These are phyloP conservation scores for Filobasidium floriforme DNA, from an alignment of 768 basidiomycete species.

Conservation along the genomic window DNA sequence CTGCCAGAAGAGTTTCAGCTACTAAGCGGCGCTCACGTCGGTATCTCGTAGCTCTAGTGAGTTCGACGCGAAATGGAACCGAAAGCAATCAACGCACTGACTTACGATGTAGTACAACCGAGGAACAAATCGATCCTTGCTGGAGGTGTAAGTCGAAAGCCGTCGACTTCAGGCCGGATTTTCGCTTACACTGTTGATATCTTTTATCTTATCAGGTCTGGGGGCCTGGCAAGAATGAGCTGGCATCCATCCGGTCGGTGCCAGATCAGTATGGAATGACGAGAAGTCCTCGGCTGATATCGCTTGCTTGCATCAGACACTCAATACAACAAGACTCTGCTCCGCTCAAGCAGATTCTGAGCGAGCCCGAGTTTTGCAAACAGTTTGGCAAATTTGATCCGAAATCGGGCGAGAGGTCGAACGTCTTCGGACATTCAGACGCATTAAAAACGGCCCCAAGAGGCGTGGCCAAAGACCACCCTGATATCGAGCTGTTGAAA, in stretches of 20 bases:
- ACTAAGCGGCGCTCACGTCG: background rate
- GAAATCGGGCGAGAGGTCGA: slow-evolving; percentile 54
- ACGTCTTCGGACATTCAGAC: slow-evolving; percentile 78
- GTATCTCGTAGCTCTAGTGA: background rate
- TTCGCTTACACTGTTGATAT: too few species aligned
- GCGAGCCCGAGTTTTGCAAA: slow-evolving; percentile 61
- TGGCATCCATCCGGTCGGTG: slow-evolving; percentile 62
- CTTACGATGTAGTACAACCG: slow-evolving; percentile 38
- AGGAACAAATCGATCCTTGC: slow-evolving; percentile 64
- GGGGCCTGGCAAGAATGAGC: slow-evolving; percentile 57
- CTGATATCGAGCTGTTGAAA: slow-evolving; percentile 84
- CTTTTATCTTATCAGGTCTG: slow-evolving; percentile 30
- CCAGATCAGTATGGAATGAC: background rate
- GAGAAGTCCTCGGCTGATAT: background rate
- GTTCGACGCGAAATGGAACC: background rate
- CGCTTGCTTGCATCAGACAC: slow-evolving; percentile 39
- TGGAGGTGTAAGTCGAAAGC: slow-evolving; percentile 51
- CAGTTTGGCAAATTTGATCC: slow-evolving; percentile 55
- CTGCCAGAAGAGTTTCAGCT: background rate
- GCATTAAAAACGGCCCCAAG: slow-evolving; percentile 87
- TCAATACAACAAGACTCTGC: slow-evolving; percentile 59
- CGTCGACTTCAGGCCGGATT: slow-evolving; percentile 60
- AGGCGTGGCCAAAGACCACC: slow-evolving; percentile 73
- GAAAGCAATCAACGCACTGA: background rate
- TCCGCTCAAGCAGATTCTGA: slow-evolving; percentile 62